Evolutionary conservation across 441 rosid species (phyloP).

Genomic region (Dalechampia spathulata): DNA sequence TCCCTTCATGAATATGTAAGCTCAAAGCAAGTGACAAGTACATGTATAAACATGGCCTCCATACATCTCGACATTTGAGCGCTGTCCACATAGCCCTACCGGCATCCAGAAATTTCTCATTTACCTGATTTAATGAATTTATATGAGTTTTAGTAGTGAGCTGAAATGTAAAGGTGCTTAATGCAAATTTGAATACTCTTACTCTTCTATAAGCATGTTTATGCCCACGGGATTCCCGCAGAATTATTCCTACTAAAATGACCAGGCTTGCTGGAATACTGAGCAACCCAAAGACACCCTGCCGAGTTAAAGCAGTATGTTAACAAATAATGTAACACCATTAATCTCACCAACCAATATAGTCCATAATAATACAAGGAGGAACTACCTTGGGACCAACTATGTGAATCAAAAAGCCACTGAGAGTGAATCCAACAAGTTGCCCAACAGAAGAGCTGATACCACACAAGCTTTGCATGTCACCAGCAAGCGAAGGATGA

Average conservation of each 20-base stretch:
- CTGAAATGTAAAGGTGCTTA: not conserved
- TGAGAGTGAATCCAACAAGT: constrained; percentile 51
- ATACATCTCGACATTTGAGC: constrained; percentile 48
- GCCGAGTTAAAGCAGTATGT: constrained; percentile 17
- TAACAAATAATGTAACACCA: not conserved
- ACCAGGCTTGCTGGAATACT: constrained; percentile 44
- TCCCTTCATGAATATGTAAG: constrained; percentile 61
- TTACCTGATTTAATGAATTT: constrained; percentile 31
- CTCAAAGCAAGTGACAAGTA: constrained; percentile 54
- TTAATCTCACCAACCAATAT: not conserved
- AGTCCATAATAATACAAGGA: not conserved
- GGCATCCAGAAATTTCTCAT: constrained; percentile 49
- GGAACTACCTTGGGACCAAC: constrained; percentile 45
- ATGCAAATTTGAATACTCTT: constrained; percentile 9
- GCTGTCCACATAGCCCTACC: constrained; percentile 53
- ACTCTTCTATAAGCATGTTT: constrained; percentile 41
- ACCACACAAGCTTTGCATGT: constrained; percentile 76
- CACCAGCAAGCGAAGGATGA: constrained; percentile 59
- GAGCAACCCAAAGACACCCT: constrained; percentile 60
- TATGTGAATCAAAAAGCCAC: constrained; percentile 61
- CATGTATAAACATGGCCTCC: constrained; percentile 74
- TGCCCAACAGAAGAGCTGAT: constrained; percentile 61
- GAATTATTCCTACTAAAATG: constrained; percentile 43
- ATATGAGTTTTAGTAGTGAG: constrained; percentile 1
- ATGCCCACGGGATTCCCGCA: constrained; percentile 42